These are phyloP conservation scores for Fomitiporia mediterranea DNA, from an alignment of 1,284 basidiomycete species.

Conservation along the genomic window DNA sequence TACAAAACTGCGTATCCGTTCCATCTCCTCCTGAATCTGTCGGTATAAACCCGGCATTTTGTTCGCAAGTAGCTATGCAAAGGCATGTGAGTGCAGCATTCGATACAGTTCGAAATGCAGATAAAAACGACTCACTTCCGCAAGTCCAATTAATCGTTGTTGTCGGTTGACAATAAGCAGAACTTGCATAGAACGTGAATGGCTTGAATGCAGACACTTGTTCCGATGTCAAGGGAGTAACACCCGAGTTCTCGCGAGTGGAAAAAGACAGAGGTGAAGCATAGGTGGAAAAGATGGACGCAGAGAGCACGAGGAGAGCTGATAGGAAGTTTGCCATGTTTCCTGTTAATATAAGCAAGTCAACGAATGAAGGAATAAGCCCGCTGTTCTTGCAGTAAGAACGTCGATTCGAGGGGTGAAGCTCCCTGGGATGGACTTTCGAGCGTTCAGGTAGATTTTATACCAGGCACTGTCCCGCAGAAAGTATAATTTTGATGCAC, in stretches of 20 bases:
- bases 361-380: no score
- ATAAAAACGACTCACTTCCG: conserved; percentile 31
- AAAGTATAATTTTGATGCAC: no score
- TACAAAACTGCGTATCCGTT: conserved; percentile 23
- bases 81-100: background rate
- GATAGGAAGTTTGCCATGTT: background rate
- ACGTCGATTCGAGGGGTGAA: no score
- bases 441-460: no score
- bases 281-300: background rate
- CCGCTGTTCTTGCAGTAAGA: no score
- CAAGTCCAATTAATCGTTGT: conserved; percentile 35
- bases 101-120: background rate
- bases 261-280: background rate
- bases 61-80: conserved; percentile 20
- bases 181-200: conserved; percentile 41
- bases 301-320: background rate
- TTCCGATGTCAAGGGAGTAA: conserved; percentile 28
- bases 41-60: conserved; percentile 24
- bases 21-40: conserved; percentile 26
- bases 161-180: conserved; percentile 36
- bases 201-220: conserved; percentile 33
- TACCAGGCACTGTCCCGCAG: no score
- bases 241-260: conserved; percentile 17
- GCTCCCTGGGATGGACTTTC: no score
- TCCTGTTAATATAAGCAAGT: no score